Conservation (phyloP, 1,139 yeast species). For the Diutina sp. region DNA sequence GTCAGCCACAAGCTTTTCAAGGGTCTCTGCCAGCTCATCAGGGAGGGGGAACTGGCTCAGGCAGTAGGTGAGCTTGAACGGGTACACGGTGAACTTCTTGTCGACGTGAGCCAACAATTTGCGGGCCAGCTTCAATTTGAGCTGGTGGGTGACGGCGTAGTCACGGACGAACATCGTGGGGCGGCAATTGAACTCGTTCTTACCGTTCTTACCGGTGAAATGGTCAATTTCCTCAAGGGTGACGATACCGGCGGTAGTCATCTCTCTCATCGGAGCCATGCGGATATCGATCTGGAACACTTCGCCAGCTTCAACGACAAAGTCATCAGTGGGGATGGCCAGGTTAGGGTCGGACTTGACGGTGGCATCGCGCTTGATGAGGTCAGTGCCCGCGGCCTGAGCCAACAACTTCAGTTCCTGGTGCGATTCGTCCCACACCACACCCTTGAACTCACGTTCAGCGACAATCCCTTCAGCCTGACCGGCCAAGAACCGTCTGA, state of each 20-base stretch:
- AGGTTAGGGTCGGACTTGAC: slow-evolving; percentile 8
- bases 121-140: slow-evolving; percentile 68
- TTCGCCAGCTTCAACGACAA: slow-evolving; percentile 66
- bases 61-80: slow-evolving; percentile 70
- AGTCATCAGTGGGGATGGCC: slow-evolving; percentile 72
- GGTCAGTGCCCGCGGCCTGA: slow-evolving; percentile 16
- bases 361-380: slow-evolving; percentile 16
- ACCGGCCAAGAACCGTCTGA: slow-evolving; percentile 89
- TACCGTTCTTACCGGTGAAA: slow-evolving; percentile 15
- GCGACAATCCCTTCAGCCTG: slow-evolving; percentile 88
- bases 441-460: slow-evolving; percentile 87
- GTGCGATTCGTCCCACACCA: slow-evolving; percentile 78
- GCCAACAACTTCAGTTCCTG: slow-evolving; percentile 53
- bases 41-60: slow-evolving; percentile 47
- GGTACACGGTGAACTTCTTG: slow-evolving; percentile 69
- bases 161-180: slow-evolving; percentile 79
- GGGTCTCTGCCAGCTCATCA: slow-evolving; percentile 16
- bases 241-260: slow-evolving; percentile 46
- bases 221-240: slow-evolving; percentile 56
- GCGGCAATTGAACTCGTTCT: slow-evolving; percentile 37
- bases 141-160: slow-evolving; percentile 63
- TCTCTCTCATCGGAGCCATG: slow-evolving; percentile 55
- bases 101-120: slow-evolving; percentile 60
- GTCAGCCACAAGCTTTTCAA: slow-evolving; percentile 26
- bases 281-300: slow-evolving; percentile 75